Evolutionary conservation across 2,329 filamentous ascomycete genomes (phyloP), one percentile per base, ranked within the genome.

Genomic region (Ophiostoma himal-ulmi): DNA sequence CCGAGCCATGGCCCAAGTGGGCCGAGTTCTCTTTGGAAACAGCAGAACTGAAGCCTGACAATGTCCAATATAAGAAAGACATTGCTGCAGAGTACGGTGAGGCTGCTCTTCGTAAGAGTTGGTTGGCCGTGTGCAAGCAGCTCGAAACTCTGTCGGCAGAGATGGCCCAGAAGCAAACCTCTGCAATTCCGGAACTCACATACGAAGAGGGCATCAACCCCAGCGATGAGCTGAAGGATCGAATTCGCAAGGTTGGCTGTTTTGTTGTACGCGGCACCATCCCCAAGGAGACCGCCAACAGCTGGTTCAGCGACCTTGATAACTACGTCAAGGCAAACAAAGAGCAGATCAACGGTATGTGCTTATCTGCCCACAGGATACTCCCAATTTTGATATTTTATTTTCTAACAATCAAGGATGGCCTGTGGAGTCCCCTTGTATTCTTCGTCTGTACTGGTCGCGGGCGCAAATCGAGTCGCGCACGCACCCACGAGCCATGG

Each of bases 381-480:
- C 30, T 30, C 30, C 3, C 30, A 10, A 39, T 13, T 10, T 8
- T 3, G 3, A 39, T 39, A 8, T 39, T 8, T 11, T 11, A 20
- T 48, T 5, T 48, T 48, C 44, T 48, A 17, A 48, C 44, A 20
- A n/a, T 6, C 17, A 72, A 65, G 77, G 78, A 7, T 81, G 80
- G 78, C 80, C 80, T 5, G 72, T 62, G 3, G 78, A 78, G 57
- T 78, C 74, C 6, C 80, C 80, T 0, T 79, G 78, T 26, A 81
- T 82, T 69, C 74, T 82, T 70, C 76, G 76, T 52, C 75, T 82
- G 5, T 82, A 80, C 74, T 75, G 77, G 71, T 78, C 80, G 3
- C 79, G 79, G 1, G 78, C 79, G 0, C 81, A 82, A 71, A 77
- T 79, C 30, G 75, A 77, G 0, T 73, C 79, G 14, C 78, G 81